A percentile compares a stretch with the other conserved stretches of the same genome.
Evolutionary conservation across 352 stramenopile genomes (phyloP).

Genomic region (Globisporangium sylvaticum): DNA sequence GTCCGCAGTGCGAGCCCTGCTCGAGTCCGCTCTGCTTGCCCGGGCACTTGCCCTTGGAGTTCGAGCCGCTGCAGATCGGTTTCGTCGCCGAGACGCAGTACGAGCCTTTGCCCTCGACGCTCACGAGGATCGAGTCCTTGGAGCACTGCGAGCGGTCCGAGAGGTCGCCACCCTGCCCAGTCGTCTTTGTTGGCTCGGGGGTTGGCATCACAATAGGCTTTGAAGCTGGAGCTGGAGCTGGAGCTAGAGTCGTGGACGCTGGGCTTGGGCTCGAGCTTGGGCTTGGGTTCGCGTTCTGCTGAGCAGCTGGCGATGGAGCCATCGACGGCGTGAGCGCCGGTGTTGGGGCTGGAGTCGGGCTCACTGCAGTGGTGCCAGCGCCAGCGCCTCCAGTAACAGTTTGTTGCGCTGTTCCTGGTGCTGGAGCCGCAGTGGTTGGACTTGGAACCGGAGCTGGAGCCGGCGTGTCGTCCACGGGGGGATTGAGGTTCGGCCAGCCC

Average conservation of each 20-base stretch:
- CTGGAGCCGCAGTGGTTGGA: background rate
- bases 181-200: background rate
- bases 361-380: background rate
- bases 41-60: conserved; percentile 2
- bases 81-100: conserved; percentile 2
- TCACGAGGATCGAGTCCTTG: conserved; percentile 3
- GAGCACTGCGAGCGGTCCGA: background rate
- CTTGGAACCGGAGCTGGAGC: background rate
- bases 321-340: background rate
- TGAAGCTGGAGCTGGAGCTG: background rate
- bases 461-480: background rate
- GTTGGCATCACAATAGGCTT: background rate
- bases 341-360: background rate
- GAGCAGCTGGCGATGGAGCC: background rate
- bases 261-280: background rate
- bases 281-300: background rate
- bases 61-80: conserved; percentile 2
- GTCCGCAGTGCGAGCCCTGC: conserved; percentile 5
- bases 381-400: background rate
- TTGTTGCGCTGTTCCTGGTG: background rate
- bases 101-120: conserved; percentile 7
- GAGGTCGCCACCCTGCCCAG: background rate
- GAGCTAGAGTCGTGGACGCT: background rate
- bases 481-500: background rate
- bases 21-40: conserved; percentile 5